Evolutionary conservation across 2,329 filamentous ascomycete genomes (phyloP).

Genomic region (Aspergillus spinulosporus): DNA sequence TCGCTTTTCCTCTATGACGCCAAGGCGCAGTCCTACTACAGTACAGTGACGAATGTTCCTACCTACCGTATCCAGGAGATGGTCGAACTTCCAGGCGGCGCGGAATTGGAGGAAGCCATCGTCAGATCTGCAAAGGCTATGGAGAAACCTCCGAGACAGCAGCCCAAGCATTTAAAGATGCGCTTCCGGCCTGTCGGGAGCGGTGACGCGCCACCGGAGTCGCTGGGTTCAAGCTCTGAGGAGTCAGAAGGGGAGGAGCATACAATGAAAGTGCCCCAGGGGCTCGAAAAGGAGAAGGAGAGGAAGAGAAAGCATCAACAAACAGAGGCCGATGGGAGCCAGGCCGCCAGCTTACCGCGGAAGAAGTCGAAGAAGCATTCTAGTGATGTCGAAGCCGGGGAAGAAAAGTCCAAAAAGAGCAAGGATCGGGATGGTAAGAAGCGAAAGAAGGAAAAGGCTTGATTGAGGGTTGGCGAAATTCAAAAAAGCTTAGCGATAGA

Average conservation of each 20-base stretch:
- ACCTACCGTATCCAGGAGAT: constrained; percentile 42
- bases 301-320: constrained; percentile 42
- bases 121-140: constrained; percentile 29
- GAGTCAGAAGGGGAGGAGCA: constrained; percentile 39
- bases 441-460: constrained; percentile 41
- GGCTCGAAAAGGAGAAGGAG: constrained; percentile 31
- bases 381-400: constrained; percentile 24
- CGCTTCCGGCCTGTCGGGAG: constrained; percentile 48
- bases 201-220: constrained; percentile 32
- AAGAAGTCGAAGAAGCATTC: constrained; percentile 45
- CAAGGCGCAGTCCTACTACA: constrained; percentile 36
- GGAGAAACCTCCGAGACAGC: constrained; percentile 40
- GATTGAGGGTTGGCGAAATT: constrained; percentile 26
- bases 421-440: constrained; percentile 44
- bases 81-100: constrained; percentile 32
- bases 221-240: constrained; percentile 38
- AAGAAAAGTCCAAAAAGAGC: constrained; percentile 35
- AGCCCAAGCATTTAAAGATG: constrained; percentile 48
- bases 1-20: constrained; percentile 40
- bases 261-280: constrained; percentile 32
- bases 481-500: constrained; percentile 23
- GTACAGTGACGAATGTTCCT: constrained; percentile 29
- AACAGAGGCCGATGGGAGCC: constrained; percentile 31
- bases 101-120: constrained; percentile 26
- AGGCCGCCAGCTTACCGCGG: constrained; percentile 28